phyloP scores from a whole-genome alignment of 352 stramenopile species.

The Phytophthora pluvialis region DNA sequence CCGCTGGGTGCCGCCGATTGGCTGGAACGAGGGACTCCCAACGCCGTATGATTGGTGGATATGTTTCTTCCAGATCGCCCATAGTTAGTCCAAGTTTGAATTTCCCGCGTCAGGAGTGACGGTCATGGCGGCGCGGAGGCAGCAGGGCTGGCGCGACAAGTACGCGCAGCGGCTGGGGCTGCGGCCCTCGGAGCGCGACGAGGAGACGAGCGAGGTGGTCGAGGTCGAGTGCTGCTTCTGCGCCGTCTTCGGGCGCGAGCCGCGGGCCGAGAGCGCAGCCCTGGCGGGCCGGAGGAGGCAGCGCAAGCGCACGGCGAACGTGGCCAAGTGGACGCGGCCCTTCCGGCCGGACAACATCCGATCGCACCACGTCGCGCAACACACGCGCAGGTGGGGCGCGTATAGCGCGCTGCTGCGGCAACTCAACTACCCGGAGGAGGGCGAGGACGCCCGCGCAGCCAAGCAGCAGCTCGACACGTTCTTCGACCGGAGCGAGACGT shows the following conservation, averaged over 20 bases:
- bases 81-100: too few relatives aligned
- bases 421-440: neutral
- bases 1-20: neutral
- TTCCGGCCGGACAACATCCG: slow-evolving; percentile 55
- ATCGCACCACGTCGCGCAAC: slow-evolving; percentile 46
- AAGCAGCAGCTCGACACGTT: slow-evolving; percentile 18
- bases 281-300: neutral
- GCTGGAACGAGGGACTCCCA: neutral
- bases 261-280: neutral
- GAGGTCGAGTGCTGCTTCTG: slow-evolving; percentile 48
- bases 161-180: slow-evolving; percentile 45
- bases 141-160: slow-evolving; percentile 42
- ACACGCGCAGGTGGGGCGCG: slow-evolving; percentile 37
- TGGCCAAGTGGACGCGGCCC: slow-evolving; percentile 42
- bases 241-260: slow-evolving; percentile 45
- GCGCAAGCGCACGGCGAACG: slow-evolving; percentile 32
- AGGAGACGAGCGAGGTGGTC: slow-evolving; percentile 36
- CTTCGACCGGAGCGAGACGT: slow-evolving; percentile 14
- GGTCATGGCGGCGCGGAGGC: neutral
- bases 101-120: too few relatives aligned
- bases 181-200: slow-evolving; percentile 35
- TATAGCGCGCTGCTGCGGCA: slow-evolving; percentile 37
- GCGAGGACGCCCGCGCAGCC: neutral
- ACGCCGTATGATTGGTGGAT: too few relatives aligned
- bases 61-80: too few relatives aligned